These are phyloP conservation scores for Eucommia ulmoides DNA, from an alignment of 257 asterid species.

Conservation along the genomic window DNA sequence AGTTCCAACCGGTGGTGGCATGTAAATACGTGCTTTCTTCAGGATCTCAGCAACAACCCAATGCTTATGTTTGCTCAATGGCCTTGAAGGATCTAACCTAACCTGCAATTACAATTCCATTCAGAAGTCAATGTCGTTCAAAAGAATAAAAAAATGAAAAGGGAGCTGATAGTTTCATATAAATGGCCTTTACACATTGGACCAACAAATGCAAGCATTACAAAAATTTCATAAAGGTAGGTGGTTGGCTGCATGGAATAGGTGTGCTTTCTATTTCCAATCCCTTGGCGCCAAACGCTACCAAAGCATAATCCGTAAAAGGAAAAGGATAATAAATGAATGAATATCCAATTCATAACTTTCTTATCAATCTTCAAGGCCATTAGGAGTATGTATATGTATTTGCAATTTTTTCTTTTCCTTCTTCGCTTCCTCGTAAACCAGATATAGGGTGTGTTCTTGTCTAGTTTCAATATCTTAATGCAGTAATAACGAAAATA, in stretches of 20 bases:
- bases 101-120: slow-evolving; percentile 49
- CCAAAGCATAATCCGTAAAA: no score
- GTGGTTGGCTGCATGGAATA: no score
- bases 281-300: no score
- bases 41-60: slow-evolving; percentile 80
- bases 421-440: background rate
- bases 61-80: slow-evolving; percentile 65
- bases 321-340: background rate
- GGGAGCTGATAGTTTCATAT: no score
- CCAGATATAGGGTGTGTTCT: background rate
- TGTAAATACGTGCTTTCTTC: slow-evolving; percentile 59
- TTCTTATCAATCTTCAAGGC: no score
- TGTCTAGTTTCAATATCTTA: background rate
- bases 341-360: background rate
- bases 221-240: background rate
- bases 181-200: no score
- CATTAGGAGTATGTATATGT: background rate
- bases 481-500: background rate
- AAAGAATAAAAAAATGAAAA: no score
- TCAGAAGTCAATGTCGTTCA: no score
- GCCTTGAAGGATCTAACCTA: slow-evolving; percentile 73
- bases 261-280: no score
- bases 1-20: slow-evolving; percentile 23
- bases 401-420: background rate
- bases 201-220: background rate